Conservation (phyloP, 768 basidiomycete species). For the Nevesoporus exiguus region DNA sequence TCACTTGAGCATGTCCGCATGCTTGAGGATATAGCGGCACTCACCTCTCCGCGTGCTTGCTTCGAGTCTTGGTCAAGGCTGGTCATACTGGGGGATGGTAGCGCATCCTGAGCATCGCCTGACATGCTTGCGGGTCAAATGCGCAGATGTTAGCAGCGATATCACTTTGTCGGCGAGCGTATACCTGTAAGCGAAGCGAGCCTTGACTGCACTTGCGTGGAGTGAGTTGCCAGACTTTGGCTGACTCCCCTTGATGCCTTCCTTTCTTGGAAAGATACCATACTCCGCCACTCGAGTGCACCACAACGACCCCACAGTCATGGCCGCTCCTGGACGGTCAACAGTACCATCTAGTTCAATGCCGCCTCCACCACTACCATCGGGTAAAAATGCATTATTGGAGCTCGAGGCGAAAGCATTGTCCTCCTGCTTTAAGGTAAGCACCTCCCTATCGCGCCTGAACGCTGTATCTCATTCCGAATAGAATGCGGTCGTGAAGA, state of each 20-base stretch:
- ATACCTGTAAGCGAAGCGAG: background rate
- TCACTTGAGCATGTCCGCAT: background rate
- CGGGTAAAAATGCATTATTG: conserved; percentile 41
- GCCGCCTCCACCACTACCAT: conserved; percentile 51
- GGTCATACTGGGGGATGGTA: conserved; percentile 14
- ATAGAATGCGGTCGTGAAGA: conserved; percentile 64
- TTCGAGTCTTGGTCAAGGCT: conserved; percentile 14
- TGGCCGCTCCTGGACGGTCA: conserved; percentile 19
- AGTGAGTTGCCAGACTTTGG: background rate
- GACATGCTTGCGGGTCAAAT: conserved; percentile 21
- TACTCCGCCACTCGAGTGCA: background rate
- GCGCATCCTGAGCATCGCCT: conserved; percentile 13
- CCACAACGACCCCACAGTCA: conserved; percentile 19
- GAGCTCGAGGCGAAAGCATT: conserved; percentile 66
- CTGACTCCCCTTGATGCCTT: conserved; percentile 1
- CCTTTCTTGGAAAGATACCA: conserved; percentile 23
- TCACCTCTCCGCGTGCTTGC: conserved; percentile 12
- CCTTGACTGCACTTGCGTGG: conserved; percentile 4
- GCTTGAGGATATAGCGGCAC: background rate
- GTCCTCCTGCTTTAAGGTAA: conserved; percentile 54
- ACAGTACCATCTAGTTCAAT: conserved; percentile 38
- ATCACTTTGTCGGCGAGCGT: background rate
- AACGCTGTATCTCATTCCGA: background rate
- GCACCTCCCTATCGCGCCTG: conserved; percentile 1
- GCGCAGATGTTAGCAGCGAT: background rate